These are phyloP conservation scores for Micractinium sp. DNA, from an alignment of 139 green algal species.

Conservation along the genomic window DNA sequence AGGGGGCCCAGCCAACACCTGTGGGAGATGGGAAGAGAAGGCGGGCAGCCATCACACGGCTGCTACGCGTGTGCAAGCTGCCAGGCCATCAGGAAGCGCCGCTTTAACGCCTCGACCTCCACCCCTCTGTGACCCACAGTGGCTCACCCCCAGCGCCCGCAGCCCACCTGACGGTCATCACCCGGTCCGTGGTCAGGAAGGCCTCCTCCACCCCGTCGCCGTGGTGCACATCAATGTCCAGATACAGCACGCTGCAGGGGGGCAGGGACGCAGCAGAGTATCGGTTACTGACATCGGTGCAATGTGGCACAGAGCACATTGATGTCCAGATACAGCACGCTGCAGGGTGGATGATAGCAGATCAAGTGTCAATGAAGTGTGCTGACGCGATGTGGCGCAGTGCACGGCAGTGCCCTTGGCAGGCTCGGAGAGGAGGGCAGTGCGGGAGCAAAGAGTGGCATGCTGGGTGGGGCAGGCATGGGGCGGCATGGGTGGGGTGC, in stretches of 20 bases:
- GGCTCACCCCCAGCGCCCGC: too few species aligned
- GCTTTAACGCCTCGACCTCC: too few species aligned
- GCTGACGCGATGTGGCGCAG: neutral
- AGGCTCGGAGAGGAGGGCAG: neutral
- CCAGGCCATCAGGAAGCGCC: too few species aligned
- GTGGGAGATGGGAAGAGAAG: neutral
- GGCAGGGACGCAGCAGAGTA: neutral
- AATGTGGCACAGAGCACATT: too few species aligned
- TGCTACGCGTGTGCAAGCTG: too few species aligned
- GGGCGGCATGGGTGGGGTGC: too few species aligned
- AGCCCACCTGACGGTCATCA: conserved; percentile 35
- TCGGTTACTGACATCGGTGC: too few species aligned
- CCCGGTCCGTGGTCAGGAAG: conserved; percentile 77
- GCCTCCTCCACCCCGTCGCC: conserved; percentile 90
- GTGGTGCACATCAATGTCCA: conserved; percentile 91
- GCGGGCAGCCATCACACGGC: too few species aligned
- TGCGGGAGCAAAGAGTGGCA: too few species aligned
- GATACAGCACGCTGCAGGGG: conserved; percentile 69
- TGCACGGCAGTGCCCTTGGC: neutral
- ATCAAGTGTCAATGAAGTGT: neutral
- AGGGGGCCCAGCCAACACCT: neutral
- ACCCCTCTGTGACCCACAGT: too few species aligned
- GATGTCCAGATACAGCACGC: conserved; percentile 69
- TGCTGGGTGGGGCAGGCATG: too few species aligned
- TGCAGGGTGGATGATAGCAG: neutral